phyloP scores from a whole-genome alignment of 2,329 filamentous ascomycete genomes.

The Trichoderma koningiopsis region DNA sequence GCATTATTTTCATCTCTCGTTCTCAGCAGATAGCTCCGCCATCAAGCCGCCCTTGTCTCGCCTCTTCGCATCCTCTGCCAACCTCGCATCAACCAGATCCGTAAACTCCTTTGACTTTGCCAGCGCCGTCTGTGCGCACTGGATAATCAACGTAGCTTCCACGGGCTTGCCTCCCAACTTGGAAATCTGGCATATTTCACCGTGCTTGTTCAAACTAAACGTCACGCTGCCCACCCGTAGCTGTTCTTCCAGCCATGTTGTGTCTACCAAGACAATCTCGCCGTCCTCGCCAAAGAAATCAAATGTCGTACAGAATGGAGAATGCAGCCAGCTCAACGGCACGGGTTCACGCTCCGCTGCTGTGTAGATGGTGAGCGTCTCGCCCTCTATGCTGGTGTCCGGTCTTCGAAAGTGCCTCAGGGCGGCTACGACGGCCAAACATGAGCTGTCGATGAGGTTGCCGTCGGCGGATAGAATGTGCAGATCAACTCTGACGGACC shows the following conservation, averaged over 20 bases:
- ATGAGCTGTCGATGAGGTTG: conserved; percentile 82
- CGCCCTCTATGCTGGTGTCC: conserved; percentile 84
- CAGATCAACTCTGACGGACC: conserved; percentile 86
- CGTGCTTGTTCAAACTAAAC: conserved; percentile 84
- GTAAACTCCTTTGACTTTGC: conserved; percentile 81
- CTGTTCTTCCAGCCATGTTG: conserved; percentile 74
- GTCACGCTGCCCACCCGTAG: conserved; percentile 72
- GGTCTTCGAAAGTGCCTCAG: conserved; percentile 89
- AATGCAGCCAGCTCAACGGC: conserved; percentile 85
- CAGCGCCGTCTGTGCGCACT: conserved; percentile 73
- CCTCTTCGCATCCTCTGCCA: conserved; percentile 77
- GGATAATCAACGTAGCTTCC: conserved; percentile 75
- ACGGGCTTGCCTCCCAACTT: conserved; percentile 86
- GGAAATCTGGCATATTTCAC: conserved; percentile 87
- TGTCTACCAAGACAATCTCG: conserved; percentile 68
- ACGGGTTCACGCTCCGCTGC: conserved; percentile 86
- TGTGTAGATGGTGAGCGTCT: conserved; percentile 81
- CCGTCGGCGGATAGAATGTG: conserved; percentile 92
- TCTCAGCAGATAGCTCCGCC: conserved; percentile 79
- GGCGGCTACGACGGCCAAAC: conserved; percentile 83
- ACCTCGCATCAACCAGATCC: conserved; percentile 67
- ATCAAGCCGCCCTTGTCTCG: conserved; percentile 78
- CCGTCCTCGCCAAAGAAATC: conserved; percentile 77
- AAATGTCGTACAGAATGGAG: conserved; percentile 89
- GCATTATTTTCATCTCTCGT: conserved; percentile 59